Base-by-base conservation (phyloP, 805 yeast genomes). In the Sugiyamaella lignohabitans region DNA sequence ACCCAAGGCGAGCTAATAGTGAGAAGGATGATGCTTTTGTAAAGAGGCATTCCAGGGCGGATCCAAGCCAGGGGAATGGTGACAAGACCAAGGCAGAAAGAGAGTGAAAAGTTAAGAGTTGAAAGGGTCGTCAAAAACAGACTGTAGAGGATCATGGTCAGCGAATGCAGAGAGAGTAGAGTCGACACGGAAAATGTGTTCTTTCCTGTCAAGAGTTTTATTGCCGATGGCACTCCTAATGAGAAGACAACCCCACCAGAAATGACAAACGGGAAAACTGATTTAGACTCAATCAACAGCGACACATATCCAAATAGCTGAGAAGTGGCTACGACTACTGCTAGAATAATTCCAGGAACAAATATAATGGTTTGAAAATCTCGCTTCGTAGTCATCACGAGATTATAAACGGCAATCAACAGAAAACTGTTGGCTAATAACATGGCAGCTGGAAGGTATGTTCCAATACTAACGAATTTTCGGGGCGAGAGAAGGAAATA, bases 381-480 rank as follows among this genome's bases (percentile, higher is more conserved):
- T 5, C 19, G 24, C n/a, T 17, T 22, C 17, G 18, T 35, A 17
- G 47, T 43, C 29, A n/a, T 16, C 11, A 51, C 29, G 32, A 66
- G 60, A 10, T 58, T 40, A 42, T 54, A 54, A 49, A 84, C 75
- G 23, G 96, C 76, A 56, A 87, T 78, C 16, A 88, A 50, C 0
- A 86, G 79, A 70, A 76, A 88, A 1, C 86, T 66, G 3, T 77
- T 73, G 1, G 93, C 84, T 3, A 84, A 65, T 4, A 85, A 67
- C 41, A 83, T 81, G 0, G 94, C 95, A 2, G 91, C 72, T 1
- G 98, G 98, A 43, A 93, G 68, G 61, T 91, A 93, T 17, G 94
- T 87, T 3, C 96, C 97, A 53, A 93, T 89, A 3, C 96, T 87
- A 16, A 93, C 95, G 68, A 93, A 93, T 48, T 75, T 64, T 47